A percentile compares a stretch with the other conserved stretches of the same genome.
Evolutionary conservation across 441 rosid genomes (phyloP).

Genomic region (Lepidium campestre): DNA sequence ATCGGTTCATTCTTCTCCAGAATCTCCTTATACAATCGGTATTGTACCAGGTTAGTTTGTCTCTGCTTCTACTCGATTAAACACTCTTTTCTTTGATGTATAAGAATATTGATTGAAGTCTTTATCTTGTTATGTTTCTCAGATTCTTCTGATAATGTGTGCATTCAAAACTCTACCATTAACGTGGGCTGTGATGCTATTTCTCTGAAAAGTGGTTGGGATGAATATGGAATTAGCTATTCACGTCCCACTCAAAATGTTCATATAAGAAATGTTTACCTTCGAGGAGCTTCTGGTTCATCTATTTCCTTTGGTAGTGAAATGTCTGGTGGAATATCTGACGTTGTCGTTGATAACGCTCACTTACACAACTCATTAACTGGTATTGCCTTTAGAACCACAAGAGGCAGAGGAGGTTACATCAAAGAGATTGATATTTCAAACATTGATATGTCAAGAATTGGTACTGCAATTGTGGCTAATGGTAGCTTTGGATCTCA

Average conservation of each 20-base stretch:
- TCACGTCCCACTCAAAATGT: slow-evolving; percentile 28
- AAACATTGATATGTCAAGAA: slow-evolving; percentile 27
- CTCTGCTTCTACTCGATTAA: neutral
- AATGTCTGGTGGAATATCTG: slow-evolving; percentile 44
- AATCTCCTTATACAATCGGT: slow-evolving; percentile 27
- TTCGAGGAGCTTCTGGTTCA: slow-evolving; percentile 30
- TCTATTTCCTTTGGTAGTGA: slow-evolving; percentile 44
- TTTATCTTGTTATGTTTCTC: neutral
- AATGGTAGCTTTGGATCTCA: slow-evolving; percentile 38
- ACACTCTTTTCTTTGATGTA: neutral
- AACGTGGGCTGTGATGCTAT: slow-evolving; percentile 39
- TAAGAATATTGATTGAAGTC: neutral
- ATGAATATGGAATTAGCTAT: slow-evolving; percentile 39
- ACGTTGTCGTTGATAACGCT: slow-evolving; percentile 22
- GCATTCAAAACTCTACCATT: slow-evolving; percentile 41
- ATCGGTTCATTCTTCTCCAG: slow-evolving; percentile 15
- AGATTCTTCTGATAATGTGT: slow-evolving; percentile 44
- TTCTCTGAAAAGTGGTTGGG: slow-evolving; percentile 51
- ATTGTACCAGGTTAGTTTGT: slow-evolving; percentile 30
- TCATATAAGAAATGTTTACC: slow-evolving; percentile 29
- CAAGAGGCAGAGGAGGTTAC: slow-evolving; percentile 41
- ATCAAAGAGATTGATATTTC: slow-evolving; percentile 35
- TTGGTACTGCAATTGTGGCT: slow-evolving; percentile 25
- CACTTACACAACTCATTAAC: slow-evolving; percentile 20
- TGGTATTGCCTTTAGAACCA: slow-evolving; percentile 40